Evolutionary conservation across 495 filamentous ascomycete genomes (phyloP).

Genomic region (Annulohypoxylon stygium): DNA sequence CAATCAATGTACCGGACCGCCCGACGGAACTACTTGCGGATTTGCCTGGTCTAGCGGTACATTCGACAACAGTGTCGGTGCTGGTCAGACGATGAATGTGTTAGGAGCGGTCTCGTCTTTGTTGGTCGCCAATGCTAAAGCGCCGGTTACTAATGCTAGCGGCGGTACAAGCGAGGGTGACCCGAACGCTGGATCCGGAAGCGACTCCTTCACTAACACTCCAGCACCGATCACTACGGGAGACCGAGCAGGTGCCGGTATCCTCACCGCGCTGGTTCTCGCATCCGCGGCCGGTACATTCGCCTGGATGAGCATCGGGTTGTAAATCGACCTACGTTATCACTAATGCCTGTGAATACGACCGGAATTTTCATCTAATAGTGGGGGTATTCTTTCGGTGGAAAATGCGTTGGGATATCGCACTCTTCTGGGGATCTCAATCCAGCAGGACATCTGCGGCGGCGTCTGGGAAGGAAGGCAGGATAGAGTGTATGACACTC

Average conservation of each 20-base stretch:
- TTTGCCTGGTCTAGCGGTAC: conserved; percentile 73
- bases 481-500: conserved; percentile 11
- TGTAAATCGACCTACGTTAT: conserved; percentile 4
- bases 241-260: conserved; percentile 69
- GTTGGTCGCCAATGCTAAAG: conserved; percentile 53
- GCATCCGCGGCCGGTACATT: conserved; percentile 44
- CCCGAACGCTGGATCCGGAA: conserved; percentile 66
- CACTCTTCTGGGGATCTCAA: neutral
- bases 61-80: conserved; percentile 65
- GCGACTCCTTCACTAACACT: conserved; percentile 38
- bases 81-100: conserved; percentile 71
- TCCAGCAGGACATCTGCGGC: conserved; percentile 21
- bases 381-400: neutral
- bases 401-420: neutral
- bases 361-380: conserved; percentile 12
- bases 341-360: neutral
- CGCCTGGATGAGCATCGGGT: conserved; percentile 51
- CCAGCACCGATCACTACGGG: conserved; percentile 59
- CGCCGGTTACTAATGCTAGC: conserved; percentile 63
- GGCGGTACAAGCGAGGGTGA: conserved; percentile 73
- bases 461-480: conserved; percentile 35
- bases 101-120: conserved; percentile 64
- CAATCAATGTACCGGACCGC: conserved; percentile 73
- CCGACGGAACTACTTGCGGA: conserved; percentile 70
- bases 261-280: conserved; percentile 64